Evolutionary conservation across 305 asterid genomes (phyloP), one percentile per base, ranked within the genome.

Genomic region (Solanum hybrid): DNA sequence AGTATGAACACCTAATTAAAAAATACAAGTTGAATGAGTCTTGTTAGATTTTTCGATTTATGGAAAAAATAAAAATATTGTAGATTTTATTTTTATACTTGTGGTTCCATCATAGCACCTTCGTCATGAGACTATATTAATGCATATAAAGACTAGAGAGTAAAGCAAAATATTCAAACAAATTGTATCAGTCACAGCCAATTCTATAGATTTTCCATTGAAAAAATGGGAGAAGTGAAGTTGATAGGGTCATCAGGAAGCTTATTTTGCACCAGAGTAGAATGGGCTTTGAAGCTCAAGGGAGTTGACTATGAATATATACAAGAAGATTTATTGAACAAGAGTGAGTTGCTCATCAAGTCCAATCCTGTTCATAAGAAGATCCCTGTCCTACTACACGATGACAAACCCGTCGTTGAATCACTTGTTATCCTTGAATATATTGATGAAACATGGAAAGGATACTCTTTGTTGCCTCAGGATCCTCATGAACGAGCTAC

Each of bases 361-460:
- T 89, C 39, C 88, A 91, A 91, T 46, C 91, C 92, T 79, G 80
- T 87, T 16, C 34, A 91, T 73, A 91, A 89, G 83, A 81, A 81
- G 73, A 82, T 91, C 13, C 92, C 92, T 8, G 92, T 91, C 42
- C 78, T 91, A 34, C 35, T 91, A 9, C 90, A 89, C 84, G 36
- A 89, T 31, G 88, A 77, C 3, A 81, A 71, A 11, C 90, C 91
- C 16, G 16, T 89, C 33, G 82, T 61, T 51, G 92, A 91, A 40
- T 91, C 92, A 77, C 89, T 91, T 6, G 81, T 91, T 46, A 91
- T 91, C 82, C 90, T 91, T 74, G 92, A 91, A 79, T 91, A 91
- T 81, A 87, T 91, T 3, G 91, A 89, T 51, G 92, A 91, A 40
- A 81, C 90, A 26, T 91, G 91, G 90, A 91, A 91, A 24, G 61